These are phyloP conservation scores for Gypsophila paniculata DNA, from an alignment of 179 eudicot genomes.

Conservation along the genomic window DNA sequence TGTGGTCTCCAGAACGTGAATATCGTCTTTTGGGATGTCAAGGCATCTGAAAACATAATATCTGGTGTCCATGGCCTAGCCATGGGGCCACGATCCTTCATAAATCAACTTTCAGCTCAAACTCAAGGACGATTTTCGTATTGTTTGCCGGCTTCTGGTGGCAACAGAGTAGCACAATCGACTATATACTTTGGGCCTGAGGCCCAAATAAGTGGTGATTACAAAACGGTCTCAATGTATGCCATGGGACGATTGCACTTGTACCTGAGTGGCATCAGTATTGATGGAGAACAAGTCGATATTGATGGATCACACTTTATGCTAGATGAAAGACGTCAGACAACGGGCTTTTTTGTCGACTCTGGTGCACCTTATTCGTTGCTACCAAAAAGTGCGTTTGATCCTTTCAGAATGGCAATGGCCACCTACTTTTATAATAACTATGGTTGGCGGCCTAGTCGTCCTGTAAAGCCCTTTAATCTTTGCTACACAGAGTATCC, in stretches of 20 bases:
- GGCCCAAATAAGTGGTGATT: conserved; percentile 11
- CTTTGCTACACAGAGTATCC: conserved; percentile 4
- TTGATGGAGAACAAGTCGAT: background rate
- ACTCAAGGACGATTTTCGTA: conserved; percentile 14
- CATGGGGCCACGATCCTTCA: conserved; percentile 13
- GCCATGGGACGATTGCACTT: background rate
- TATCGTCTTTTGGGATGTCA: background rate
- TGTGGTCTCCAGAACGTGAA: conserved; percentile 3
- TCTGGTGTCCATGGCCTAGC: conserved; percentile 14
- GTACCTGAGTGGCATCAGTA: conserved; percentile 2
- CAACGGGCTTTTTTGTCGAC: conserved; percentile 13
- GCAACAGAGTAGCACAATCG: background rate
- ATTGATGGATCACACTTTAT: background rate
- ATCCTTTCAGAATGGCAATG: background rate
- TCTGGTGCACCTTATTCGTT: conserved; percentile 13
- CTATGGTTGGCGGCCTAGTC: background rate
- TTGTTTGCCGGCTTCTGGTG: background rate
- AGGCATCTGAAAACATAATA: background rate
- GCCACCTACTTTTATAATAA: background rate
- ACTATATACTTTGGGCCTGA: conserved; percentile 1
- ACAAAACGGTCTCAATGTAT: background rate
- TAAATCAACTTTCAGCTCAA: conserved; percentile 11
- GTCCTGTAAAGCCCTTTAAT: no score
- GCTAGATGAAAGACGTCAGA: background rate
- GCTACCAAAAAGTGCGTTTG: background rate